Base-by-base conservation (phyloP, 208 protist species). In the Crithidia expoeki region DNA sequence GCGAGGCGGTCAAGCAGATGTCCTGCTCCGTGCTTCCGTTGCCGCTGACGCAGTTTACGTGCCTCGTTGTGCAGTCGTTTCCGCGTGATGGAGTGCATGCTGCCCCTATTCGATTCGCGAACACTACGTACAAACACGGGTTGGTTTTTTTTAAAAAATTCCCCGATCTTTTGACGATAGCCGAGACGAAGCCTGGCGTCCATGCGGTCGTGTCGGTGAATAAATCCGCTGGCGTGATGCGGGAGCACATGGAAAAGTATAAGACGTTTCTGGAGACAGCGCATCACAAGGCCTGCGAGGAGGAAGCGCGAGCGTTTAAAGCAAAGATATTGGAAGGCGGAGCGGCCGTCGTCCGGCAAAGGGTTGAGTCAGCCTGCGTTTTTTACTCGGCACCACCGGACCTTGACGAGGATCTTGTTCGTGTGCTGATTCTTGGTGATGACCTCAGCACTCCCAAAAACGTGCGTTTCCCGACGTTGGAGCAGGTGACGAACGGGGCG, bases 101-200 rank as follows among this genome's bases (percentile, higher is more conserved):
- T 17, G 47, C 53, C 12, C 52, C 71, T 4, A 77, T 93, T 73
- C 76, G 91, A 63, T 86, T 92, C 64, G 89, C 90, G 57, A 53
- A 84, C 23, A 95, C 90, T 21, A 80, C 65, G 55, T 80, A 89
- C 77, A 95, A 93, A 66, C 89, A 85, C 14, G 76, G 80, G 4
- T 71, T 95, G 30, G 21, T 67, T 0, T 93, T 83, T 70, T 81
- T 91, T 46, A 33, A 69, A 42, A 47, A 42, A 10, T 70, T 79
- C 40, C 55, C 51, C 12, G 83, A 93, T 16, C 53, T 83, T 12
- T 25, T 95, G 12, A 82, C 49, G 19, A 71, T 95, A 49, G 38
- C 58, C 10, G 86, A 93, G 70, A 57, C 62, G 21, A 81, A 52
- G 11, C 79, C 80, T 32, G 83, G 82, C 12, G 74, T 82, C 27